Evolutionary conservation across 73 alveolate genomes (phyloP).

Genomic region (Paraurostyla sp.): DNA sequence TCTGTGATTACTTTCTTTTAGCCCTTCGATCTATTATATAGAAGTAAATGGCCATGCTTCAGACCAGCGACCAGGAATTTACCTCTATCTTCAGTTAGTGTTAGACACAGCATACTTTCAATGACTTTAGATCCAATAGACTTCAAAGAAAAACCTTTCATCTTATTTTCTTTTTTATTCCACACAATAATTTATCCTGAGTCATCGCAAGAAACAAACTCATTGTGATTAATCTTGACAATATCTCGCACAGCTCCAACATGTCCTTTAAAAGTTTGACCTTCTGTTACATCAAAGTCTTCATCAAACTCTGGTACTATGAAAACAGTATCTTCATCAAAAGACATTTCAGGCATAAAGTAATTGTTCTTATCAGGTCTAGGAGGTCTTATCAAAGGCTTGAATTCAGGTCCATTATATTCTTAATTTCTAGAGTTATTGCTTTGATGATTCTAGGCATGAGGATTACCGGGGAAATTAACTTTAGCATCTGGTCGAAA

Average conservation of each 20-base stretch:
- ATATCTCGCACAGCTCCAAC: conserved; percentile 46
- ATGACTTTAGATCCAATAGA: conserved; percentile 44
- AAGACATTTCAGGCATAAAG: conserved; percentile 30
- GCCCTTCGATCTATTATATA: conserved; percentile 36
- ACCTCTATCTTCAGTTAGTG: conserved; percentile 39
- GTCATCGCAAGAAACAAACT: conserved; percentile 67
- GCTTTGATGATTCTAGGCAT: not conserved
- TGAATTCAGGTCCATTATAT: not conserved
- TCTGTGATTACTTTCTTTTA: conserved; percentile 47
- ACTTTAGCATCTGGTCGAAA: not conserved
- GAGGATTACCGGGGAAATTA: not conserved
- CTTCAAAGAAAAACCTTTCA: conserved; percentile 39
- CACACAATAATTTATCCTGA: conserved; percentile 58
- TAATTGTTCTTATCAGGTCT: conserved; percentile 7
- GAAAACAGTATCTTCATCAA: conserved; percentile 29
- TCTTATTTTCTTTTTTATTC: conserved; percentile 60
- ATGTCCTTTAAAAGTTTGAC: conserved; percentile 62
- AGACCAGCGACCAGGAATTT: conserved; percentile 52
- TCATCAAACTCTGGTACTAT: conserved; percentile 59
- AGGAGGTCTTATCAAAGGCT: not conserved
- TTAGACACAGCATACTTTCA: conserved; percentile 43
- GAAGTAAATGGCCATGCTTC: conserved; percentile 55
- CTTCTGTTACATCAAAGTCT: conserved; percentile 64
- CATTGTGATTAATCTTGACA: conserved; percentile 35
- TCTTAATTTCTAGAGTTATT: not conserved